These are phyloP conservation scores for Leccinum huronense DNA, from an alignment of 1,284 basidiomycete genomes.

Conservation along the genomic window DNA sequence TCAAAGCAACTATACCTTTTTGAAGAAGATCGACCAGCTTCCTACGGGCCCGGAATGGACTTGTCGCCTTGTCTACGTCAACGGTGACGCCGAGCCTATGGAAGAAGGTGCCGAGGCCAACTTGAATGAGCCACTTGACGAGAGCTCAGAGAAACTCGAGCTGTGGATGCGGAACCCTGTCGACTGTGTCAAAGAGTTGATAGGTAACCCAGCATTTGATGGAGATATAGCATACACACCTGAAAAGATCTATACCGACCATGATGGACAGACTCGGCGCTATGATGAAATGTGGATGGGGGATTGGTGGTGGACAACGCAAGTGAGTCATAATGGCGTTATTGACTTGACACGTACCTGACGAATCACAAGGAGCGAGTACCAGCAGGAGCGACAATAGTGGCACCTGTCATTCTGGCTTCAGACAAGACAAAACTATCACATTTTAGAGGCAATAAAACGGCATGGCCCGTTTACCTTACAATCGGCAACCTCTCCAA, in stretches of 20 bases:
- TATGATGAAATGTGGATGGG: not conserved
- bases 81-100: not conserved
- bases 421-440: not conserved
- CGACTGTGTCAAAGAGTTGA: not conserved
- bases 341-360: not conserved
- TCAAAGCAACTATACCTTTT: not conserved
- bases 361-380: not conserved
- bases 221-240: not conserved
- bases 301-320: not conserved
- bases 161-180: not conserved
- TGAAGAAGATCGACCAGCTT: not conserved
- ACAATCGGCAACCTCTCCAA: not conserved
- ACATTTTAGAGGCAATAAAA: not conserved
- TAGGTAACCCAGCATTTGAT: not conserved
- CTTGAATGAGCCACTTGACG: too few relatives aligned
- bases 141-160: not conserved
- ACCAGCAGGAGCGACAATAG: not conserved
- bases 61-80: not conserved
- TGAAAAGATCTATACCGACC: too few relatives aligned
- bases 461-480: not conserved
- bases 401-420: not conserved
- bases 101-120: not conserved
- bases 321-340: not conserved
- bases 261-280: not conserved
- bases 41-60: not conserved